phyloP scores from a whole-genome alignment of 2,329 filamentous ascomycete genomes.

The Trichoderma sp. region DNA sequence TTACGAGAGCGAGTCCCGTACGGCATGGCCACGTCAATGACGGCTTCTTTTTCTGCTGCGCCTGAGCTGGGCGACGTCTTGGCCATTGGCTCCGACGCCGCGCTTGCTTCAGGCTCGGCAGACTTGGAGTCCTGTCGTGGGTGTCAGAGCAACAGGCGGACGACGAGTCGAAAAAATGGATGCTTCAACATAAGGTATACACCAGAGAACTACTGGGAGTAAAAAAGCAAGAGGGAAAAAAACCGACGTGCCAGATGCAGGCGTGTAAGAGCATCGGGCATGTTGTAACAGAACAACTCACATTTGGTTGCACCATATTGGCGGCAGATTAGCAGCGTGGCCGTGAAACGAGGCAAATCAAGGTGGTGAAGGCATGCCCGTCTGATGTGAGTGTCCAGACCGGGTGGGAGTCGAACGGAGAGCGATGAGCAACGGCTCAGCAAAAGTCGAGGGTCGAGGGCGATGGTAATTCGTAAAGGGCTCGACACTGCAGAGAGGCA shows the following conservation, averaged over 20 bases:
- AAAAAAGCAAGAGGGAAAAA: neutral
- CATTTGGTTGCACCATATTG: slow-evolving; percentile 47
- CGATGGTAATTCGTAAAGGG: neutral
- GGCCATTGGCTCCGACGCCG: slow-evolving; percentile 45
- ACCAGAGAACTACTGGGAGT: neutral
- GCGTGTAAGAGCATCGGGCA: slow-evolving; percentile 17
- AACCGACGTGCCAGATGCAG: slow-evolving; percentile 19
- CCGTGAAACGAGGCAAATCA: slow-evolving; percentile 39
- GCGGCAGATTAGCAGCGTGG: slow-evolving; percentile 41
- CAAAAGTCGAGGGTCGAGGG: slow-evolving; percentile 8
- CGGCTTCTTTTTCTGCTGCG: slow-evolving; percentile 52
- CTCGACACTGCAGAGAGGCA: neutral
- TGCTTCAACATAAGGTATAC: neutral
- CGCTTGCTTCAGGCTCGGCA: slow-evolving; percentile 41
- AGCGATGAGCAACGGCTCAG: slow-evolving; percentile 29
- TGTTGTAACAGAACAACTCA: slow-evolving; percentile 34
- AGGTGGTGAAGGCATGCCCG: slow-evolving; percentile 38
- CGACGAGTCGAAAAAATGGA: slow-evolving; percentile 1
- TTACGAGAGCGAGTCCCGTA: slow-evolving; percentile 96
- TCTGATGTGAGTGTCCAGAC: slow-evolving; percentile 25
- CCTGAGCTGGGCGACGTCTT: slow-evolving; percentile 53
- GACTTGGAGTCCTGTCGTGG: slow-evolving; percentile 41
- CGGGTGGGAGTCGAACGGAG: slow-evolving; percentile 31
- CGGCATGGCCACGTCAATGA: slow-evolving; percentile 60
- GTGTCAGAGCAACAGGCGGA: slow-evolving; percentile 32